Base-by-base conservation (phyloP, 1,139 yeast genomes). In the Lodderomyces elongisporus region DNA sequence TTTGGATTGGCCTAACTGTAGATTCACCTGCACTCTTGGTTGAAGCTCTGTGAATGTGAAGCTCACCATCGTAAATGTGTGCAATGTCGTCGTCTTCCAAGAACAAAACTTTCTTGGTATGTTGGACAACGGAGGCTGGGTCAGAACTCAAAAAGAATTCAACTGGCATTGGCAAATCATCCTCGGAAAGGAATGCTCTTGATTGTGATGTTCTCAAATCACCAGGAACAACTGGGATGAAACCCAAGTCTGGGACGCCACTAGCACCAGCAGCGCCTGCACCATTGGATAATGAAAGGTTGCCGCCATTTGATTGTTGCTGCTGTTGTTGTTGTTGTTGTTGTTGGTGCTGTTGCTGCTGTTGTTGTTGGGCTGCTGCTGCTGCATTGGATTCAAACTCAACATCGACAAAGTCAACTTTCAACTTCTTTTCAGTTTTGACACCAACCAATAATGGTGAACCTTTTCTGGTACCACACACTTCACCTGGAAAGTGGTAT, bases 41-140 rank as follows among this genome's bases (percentile, higher is more conserved):
- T 14, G 46, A 34, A 39, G 95, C 95, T 61, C 99, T 83, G 66
- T 93, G 98, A 48, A 93, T 93, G 62, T 91, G 99, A 58, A 93
- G 75, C 67, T 91, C 98, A 59, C 99, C 99, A 54, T 89, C 95
- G 60, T 85, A 87, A 48, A 93, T 88, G 60, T 93, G 99, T 28
- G 97, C 99, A 59, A 93, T 88, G 62, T 93, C 99, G 54, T 93
- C 96, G 61, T 93, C 99, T 68, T 91, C 97, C 54, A 93, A 74
- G 64, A 85, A 91, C 50, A 93, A 74, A 24, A 93, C 98, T 65
- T 91, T 91, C 67, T 89, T 89, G 51, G 99, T 93, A 67, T 93
- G 96, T 64, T 89, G 93, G 40, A 93, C 74, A 35, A 93, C 96
- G n/a, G 98, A 89, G 17, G 98, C 85, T 24, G 98, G 96, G 62